Evolutionary conservation across 2,329 filamentous ascomycete species (phyloP).

Genomic region (Neonectria faginata): DNA sequence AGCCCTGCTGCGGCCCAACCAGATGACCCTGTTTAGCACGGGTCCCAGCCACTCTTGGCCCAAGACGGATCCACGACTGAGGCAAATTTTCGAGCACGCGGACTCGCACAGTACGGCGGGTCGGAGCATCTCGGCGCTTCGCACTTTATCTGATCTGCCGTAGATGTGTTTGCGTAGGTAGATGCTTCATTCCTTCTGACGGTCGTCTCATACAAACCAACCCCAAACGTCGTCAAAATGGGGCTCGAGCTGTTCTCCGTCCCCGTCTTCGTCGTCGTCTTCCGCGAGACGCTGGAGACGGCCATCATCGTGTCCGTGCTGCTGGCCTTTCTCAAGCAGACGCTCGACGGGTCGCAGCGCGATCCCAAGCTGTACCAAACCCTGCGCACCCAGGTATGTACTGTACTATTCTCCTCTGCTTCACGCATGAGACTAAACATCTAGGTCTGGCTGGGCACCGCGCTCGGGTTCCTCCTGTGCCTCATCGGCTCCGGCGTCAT

Average conservation of each 20-base stretch:
- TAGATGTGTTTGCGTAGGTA: not conserved
- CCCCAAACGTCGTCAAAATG: slow-evolving; percentile 52
- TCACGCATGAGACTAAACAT: not conserved
- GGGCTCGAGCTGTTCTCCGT: slow-evolving; percentile 80
- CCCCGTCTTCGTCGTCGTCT: slow-evolving; percentile 90
- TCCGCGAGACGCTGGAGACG: slow-evolving; percentile 86
- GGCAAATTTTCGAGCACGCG: not conserved
- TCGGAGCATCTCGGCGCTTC: not conserved
- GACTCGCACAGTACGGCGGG: not conserved
- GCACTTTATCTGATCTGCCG: not conserved
- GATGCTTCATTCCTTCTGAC: not conserved
- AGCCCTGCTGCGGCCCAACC: not conserved
- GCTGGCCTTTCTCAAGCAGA: slow-evolving; percentile 86
- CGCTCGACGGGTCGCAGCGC: slow-evolving; percentile 71
- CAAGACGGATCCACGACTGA: not conserved
- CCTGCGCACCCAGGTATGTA: slow-evolving; percentile 71
- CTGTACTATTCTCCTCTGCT: not conserved
- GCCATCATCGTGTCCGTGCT: slow-evolving; percentile 88
- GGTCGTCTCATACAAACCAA: not conserved
- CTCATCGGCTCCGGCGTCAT: slow-evolving; percentile 73
- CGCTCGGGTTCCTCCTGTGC: slow-evolving; percentile 62
- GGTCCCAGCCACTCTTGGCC: not conserved
- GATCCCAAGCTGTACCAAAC: slow-evolving; percentile 75
- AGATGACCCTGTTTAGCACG: not conserved
- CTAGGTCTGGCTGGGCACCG: slow-evolving; percentile 67